Evolutionary conservation across 1,139 yeast genomes (phyloP).

Genomic region (Diutina scorzettiae): DNA sequence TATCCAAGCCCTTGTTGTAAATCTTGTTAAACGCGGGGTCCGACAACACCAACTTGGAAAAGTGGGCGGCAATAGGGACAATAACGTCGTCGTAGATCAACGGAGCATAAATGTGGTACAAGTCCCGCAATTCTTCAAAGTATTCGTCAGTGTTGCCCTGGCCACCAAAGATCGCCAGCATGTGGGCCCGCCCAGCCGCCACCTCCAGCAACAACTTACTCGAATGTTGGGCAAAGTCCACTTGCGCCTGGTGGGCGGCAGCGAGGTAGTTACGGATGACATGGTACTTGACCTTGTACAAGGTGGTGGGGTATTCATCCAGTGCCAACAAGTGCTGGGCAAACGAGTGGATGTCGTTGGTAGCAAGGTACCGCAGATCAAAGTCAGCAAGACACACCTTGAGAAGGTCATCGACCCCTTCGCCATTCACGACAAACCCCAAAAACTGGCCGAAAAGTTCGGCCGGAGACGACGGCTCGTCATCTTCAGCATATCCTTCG

Average conservation of each 20-base stretch:
- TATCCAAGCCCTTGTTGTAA: conserved; percentile 87
- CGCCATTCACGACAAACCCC: conserved; percentile 56
- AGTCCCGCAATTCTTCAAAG: conserved; percentile 88
- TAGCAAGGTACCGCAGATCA: neutral
- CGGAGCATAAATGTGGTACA: conserved; percentile 66
- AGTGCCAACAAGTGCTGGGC: conserved; percentile 54
- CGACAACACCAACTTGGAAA: conserved; percentile 56
- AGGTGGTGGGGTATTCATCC: conserved; percentile 49
- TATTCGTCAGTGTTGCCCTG: conserved; percentile 98
- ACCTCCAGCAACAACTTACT: conserved; percentile 43
- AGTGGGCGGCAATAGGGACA: conserved; percentile 52
- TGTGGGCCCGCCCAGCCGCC: conserved; percentile 37
- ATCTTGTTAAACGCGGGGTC: conserved; percentile 76
- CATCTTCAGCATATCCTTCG: conserved; percentile 75
- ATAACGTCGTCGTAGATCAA: conserved; percentile 57
- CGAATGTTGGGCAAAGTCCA: conserved; percentile 16
- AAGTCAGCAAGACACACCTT: conserved; percentile 40
- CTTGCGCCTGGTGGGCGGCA: conserved; percentile 41
- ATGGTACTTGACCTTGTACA: conserved; percentile 57
- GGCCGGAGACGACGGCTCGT: conserved; percentile 80
- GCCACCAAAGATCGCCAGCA: conserved; percentile 91
- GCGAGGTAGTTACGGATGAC: conserved; percentile 59
- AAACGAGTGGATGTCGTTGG: conserved; percentile 75
- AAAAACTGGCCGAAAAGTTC: conserved; percentile 79
- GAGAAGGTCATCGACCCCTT: conserved; percentile 52